A percentile compares a stretch with the other conserved stretches of the same genome.
Conservation (phyloP, 2,329 filamentous ascomycete genomes). For the Amauroascus verrucosus region DNA sequence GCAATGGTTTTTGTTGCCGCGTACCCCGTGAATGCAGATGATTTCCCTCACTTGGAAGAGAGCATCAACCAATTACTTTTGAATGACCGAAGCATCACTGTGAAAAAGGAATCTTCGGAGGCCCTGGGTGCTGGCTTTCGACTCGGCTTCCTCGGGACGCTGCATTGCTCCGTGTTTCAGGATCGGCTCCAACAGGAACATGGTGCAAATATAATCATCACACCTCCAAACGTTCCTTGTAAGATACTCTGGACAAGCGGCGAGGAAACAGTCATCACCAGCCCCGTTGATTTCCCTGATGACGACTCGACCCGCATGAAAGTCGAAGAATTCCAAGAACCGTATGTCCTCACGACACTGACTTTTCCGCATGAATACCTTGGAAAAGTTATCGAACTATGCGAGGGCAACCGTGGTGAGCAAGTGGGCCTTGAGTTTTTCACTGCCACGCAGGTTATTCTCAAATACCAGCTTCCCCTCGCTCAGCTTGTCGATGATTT, state of each 20-base stretch:
- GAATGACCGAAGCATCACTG: conserved; percentile 87
- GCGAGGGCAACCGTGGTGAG: conserved; percentile 76
- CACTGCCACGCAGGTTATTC: conserved; percentile 79
- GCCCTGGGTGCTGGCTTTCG: conserved; percentile 90
- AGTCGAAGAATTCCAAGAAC: conserved; percentile 56
- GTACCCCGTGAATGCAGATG: conserved; percentile 82
- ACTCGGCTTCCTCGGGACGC: conserved; percentile 85
- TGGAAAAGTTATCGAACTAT: conserved; percentile 88
- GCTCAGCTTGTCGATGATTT: conserved; percentile 91
- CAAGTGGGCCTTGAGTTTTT: conserved; percentile 88
- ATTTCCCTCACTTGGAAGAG: conserved; percentile 79
- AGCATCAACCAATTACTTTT: conserved; percentile 88
- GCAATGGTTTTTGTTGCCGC: conserved; percentile 98
- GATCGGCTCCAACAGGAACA: conserved; percentile 91
- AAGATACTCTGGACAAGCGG: conserved; percentile 72
- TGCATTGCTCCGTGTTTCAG: conserved; percentile 98
- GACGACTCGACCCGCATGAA: conserved; percentile 47
- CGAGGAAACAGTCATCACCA: conserved; percentile 67
- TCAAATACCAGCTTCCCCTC: conserved; percentile 83
- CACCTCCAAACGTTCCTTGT: conserved; percentile 86
- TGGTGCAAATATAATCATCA: conserved; percentile 90
- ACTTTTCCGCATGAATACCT: conserved; percentile 91
- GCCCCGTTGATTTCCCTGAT: conserved; percentile 81
- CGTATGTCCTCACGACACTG: conserved; percentile 71
- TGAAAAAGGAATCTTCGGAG: conserved; percentile 90